Conservation (phyloP, 1,139 yeast genomes). For the Eremothecium sinecaudum region DNA sequence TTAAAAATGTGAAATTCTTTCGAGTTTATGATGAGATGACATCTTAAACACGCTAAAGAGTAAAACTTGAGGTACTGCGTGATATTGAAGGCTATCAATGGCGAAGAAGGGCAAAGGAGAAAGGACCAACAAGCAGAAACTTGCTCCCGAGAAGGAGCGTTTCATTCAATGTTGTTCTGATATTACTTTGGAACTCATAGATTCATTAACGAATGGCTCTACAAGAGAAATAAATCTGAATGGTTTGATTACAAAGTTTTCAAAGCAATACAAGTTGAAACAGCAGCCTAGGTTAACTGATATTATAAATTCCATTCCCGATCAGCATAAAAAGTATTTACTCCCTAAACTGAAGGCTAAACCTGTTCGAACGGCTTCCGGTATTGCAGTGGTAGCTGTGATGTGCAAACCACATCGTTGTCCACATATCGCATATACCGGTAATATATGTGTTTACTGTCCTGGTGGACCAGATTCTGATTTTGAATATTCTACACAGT, state of each 20-base stretch:
- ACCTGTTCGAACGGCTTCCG: slow-evolving; percentile 97
- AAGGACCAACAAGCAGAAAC: slow-evolving; percentile 42
- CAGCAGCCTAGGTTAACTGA: slow-evolving; percentile 94
- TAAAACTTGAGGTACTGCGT: too few species aligned
- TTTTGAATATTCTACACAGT: slow-evolving; percentile 94
- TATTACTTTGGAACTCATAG: slow-evolving; percentile 77
- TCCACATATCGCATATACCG: slow-evolving; percentile 98
- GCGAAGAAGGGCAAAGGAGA: slow-evolving; percentile 32
- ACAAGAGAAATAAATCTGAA: slow-evolving; percentile 80
- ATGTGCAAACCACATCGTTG: slow-evolving; percentile 99
- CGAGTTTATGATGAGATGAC: too few species aligned
- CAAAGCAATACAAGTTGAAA: slow-evolving; percentile 83
- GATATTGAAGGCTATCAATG: too few species aligned
- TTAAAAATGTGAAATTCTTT: too few species aligned
- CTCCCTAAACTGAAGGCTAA: slow-evolving; percentile 92
- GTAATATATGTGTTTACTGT: slow-evolving; percentile 96
- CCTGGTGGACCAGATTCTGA: slow-evolving; percentile 99
- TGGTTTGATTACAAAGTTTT: slow-evolving; percentile 75
- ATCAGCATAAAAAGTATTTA: slow-evolving; percentile 83
- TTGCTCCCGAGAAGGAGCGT: slow-evolving; percentile 83
- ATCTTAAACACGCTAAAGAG: too few species aligned
- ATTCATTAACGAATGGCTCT: slow-evolving; percentile 46
- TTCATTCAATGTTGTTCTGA: slow-evolving; percentile 91
- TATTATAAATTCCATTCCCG: slow-evolving; percentile 90
- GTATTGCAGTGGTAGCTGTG: slow-evolving; percentile 96